Evolutionary conservation across 75 land plant species (phyloP), one percentile per base, ranked within the genome.

Genomic region (Pseudotsuga menziesii): DNA sequence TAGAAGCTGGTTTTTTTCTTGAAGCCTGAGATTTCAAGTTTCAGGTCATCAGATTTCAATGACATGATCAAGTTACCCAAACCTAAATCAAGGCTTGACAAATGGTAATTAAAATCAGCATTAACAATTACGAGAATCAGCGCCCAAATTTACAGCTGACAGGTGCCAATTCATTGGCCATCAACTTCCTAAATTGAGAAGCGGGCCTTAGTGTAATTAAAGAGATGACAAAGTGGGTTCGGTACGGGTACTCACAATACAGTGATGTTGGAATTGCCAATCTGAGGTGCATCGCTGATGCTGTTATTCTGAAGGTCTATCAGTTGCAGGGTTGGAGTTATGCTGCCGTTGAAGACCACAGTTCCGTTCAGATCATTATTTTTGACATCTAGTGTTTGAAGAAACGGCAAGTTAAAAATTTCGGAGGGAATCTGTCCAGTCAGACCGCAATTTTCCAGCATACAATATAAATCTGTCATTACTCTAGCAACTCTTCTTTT

Each of bases 271-370:
- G 66, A 75, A 58, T 25, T 57, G 19, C 78, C 61, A 1, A 79
- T 70, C 2, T 81, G 57, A 25, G 72, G 83, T 2, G 73, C 73
- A 0, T 74, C 7, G 19, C 71, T 74, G 26, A 86, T 86, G 2
- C 82, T 19, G 58, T 91, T 91, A 74, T 84, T 76, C 75, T 89
- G 52, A 19, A 91, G 75, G 76, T 86, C 87, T 41, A 87, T 78
- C 56, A 83, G 77, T 66, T 85, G 73, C 66, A 91, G 32, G 8
- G 78, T 67, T 12, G 27, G 36, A 62, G 82, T 75, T 26, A 83
- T 56, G 56, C 22, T 80, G 56, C 59, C 52, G 14, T 85, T 82
- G 75, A 91, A 58, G 64, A 70, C 14, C 26, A 91, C 67, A 36
- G 81, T 80, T n/a, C 79, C 89, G 76, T 79, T 85, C 35, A 91